These are phyloP conservation scores for Lolium multiflorum DNA, from an alignment of 176 grass and related monocot genomes.

Conservation along the genomic window DNA sequence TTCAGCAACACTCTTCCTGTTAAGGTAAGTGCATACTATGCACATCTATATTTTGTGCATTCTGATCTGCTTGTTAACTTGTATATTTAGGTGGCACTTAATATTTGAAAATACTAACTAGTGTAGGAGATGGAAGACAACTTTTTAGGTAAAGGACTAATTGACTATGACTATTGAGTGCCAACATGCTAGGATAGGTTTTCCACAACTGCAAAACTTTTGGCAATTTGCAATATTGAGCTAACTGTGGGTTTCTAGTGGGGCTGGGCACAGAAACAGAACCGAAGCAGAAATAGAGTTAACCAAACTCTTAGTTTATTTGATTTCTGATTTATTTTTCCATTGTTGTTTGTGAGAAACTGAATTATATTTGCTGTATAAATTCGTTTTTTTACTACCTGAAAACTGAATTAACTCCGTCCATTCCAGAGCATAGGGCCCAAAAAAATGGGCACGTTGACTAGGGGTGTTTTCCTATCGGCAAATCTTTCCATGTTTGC, in stretches of 20 bases:
- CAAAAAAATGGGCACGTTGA: no score
- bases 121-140: background rate
- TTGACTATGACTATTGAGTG: background rate
- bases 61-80: conserved; percentile 13
- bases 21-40: conserved; percentile 56
- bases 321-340: background rate
- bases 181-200: background rate
- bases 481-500: no score
- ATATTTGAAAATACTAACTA: background rate
- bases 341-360: background rate
- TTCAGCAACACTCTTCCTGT: conserved; percentile 65
- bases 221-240: background rate
- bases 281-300: background rate
- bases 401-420: background rate
- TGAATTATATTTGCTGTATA: background rate
- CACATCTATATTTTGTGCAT: conserved; percentile 19
- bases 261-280: background rate
- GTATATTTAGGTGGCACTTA: background rate
- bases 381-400: background rate
- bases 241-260: background rate
- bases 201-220: conserved; percentile 18
- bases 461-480: no score
- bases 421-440: no score
- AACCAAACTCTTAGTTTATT: background rate
- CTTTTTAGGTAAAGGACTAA: background rate